Percentiles rank a stretch among this genome's conserved stretches.
These are phyloP conservation scores for Ceratonia siliqua DNA, from an alignment of 306 rosid genomes.

Conservation along the genomic window DNA sequence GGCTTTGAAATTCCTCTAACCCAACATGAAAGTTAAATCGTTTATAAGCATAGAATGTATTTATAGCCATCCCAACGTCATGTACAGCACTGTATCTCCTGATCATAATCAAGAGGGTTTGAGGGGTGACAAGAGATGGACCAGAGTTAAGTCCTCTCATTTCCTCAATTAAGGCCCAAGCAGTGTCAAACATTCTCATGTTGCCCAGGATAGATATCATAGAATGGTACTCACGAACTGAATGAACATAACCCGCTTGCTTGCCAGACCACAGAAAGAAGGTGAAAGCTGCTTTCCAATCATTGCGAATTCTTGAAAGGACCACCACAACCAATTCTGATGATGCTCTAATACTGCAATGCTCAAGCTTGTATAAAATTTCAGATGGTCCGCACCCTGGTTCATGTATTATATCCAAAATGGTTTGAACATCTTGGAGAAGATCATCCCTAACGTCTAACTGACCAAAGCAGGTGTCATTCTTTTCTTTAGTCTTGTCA, in stretches of 20 bases:
- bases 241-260: constrained; percentile 66
- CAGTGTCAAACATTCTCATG: constrained; percentile 91
- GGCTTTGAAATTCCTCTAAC: constrained; percentile 71
- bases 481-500: constrained; percentile 29
- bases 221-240: constrained; percentile 74
- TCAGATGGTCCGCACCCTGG: constrained; percentile 39
- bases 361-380: constrained; percentile 61
- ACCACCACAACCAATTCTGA: constrained; percentile 71
- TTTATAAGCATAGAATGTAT: constrained; percentile 71
- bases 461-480: constrained; percentile 9
- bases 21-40: constrained; percentile 60
- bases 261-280: constrained; percentile 93
- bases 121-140: constrained; percentile 61
- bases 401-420: constrained; percentile 57
- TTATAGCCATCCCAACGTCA: constrained; percentile 84
- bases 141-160: constrained; percentile 57
- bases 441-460: constrained; percentile 43
- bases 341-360: constrained; percentile 48
- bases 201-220: constrained; percentile 82
- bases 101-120: constrained; percentile 86
- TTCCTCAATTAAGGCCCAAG: constrained; percentile 83
- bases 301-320: constrained; percentile 67
- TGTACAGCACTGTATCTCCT: constrained; percentile 75
- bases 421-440: constrained; percentile 45
- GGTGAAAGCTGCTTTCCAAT: constrained; percentile 90